Evolutionary conservation across 2,329 filamentous ascomycete genomes (phyloP), one percentile per base, ranked within the genome.

Genomic region (Aspergillus sergii): DNA sequence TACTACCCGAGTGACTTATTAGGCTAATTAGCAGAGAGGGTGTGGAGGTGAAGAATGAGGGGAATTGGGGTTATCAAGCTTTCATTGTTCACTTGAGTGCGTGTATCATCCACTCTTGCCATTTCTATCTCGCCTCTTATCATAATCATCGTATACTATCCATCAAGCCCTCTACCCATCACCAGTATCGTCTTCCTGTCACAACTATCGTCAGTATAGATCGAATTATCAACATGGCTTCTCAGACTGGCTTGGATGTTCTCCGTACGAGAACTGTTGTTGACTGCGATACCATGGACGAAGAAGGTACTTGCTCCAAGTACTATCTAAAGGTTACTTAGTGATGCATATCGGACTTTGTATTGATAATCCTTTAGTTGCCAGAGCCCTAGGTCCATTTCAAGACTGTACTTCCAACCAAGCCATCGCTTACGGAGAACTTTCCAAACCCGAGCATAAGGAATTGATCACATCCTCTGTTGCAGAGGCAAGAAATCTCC

Each of bases 361-460:
- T 36, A 26, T 55, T 55, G 51, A 55, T 21, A 19, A 6, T 28
- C 11, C 51, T 36, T 39, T 54, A 84, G 83, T 85, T 41, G 79
- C 81, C 14, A 78, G 75, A 68, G 68, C 74, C 9, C 68, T 84
- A 3, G 83, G 81, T 16, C 82, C 82, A 1, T 86, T 85, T 62
- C 74, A 79, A 6, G 83, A 86, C 66, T 85, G 82, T 64, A 86
- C 84, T 23, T 85, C 84, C 1, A 86, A 86, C 60, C 84, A 86
- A 83, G 84, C 83, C 39, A 85, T 86, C 64, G 82, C 82, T 39
- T 82, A 80, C 63, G 72, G 72, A 56, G 83, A 86, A 66, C 73
- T 86, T 32, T 77, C 74, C 41, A 80, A 80, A 19, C 76, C 76
- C 7, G 62, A 79, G 11, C 77, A 84, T 60, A 67, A 70, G 6